Conservation (phyloP, 345 rosid genomes). For the Linum usitatissimum region DNA sequence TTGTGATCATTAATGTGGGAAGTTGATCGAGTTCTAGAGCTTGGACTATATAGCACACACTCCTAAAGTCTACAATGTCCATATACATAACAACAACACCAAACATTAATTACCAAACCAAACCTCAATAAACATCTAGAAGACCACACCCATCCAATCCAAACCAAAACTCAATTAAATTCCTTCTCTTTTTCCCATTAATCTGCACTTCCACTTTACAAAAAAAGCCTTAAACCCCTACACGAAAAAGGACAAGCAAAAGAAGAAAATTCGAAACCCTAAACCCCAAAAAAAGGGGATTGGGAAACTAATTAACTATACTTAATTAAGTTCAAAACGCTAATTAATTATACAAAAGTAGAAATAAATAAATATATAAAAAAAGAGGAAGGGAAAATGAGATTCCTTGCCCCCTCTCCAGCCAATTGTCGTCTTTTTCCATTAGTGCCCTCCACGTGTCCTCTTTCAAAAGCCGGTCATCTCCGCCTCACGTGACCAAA, state of each 20-base stretch:
- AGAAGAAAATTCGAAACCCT: neutral
- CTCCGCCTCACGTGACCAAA: slow-evolving; percentile 60
- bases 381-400: neutral
- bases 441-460: slow-evolving; percentile 23
- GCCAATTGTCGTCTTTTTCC: slow-evolving; percentile 17
- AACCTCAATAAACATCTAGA: neutral
- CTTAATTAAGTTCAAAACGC: too few relatives aligned
- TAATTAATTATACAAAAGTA: neutral
- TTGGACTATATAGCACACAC: neutral
- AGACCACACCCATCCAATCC: slow-evolving; percentile 1
- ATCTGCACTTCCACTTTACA: neutral
- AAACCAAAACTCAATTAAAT: neutral
- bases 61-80: neutral
- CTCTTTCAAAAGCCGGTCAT: neutral
- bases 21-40: neutral
- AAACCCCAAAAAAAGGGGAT: neutral
- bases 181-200: neutral
- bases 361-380: neutral
- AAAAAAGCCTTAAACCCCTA: neutral
- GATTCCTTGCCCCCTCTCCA: slow-evolving; percentile 18
- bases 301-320: neutral
- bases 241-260: neutral
- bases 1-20: too few relatives aligned
- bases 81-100: neutral
- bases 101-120: neutral